Evolutionary conservation across 2,329 filamentous ascomycete genomes (phyloP).

Genomic region (Neospermospora avenae): DNA sequence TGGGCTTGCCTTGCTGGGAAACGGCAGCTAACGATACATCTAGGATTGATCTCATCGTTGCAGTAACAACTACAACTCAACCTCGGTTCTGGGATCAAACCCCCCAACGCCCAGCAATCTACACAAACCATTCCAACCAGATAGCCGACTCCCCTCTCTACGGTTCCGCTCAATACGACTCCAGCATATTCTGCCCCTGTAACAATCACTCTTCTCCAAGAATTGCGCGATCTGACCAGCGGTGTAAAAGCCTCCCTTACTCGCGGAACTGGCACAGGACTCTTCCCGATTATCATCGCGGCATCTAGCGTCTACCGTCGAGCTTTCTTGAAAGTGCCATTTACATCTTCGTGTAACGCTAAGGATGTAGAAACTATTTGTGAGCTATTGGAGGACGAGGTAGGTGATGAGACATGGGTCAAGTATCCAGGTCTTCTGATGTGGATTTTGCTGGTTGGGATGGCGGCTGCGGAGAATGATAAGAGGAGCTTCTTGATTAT

Average conservation of each 20-base stretch:
- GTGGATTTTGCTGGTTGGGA: neutral
- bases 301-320: neutral
- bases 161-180: neutral
- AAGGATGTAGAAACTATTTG: neutral
- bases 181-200: neutral
- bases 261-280: neutral
- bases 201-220: neutral
- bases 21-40: neutral
- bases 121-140: neutral
- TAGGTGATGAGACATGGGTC: neutral
- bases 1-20: neutral
- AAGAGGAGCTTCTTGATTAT: slow-evolving; percentile 2
- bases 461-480: neutral
- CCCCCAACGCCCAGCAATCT: neutral
- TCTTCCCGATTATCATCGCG: neutral
- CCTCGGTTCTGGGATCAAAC: neutral
- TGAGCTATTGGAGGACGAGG: neutral
- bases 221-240: neutral
- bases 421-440: neutral
- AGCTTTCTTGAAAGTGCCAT: neutral
- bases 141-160: neutral
- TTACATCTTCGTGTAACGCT: neutral
- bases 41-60: slow-evolving; percentile 4
- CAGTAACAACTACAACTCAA: neutral
- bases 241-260: neutral